These are phyloP conservation scores for Dactylellina cionopaga DNA, from an alignment of 2,329 filamentous ascomycete genomes.

Conservation along the genomic window DNA sequence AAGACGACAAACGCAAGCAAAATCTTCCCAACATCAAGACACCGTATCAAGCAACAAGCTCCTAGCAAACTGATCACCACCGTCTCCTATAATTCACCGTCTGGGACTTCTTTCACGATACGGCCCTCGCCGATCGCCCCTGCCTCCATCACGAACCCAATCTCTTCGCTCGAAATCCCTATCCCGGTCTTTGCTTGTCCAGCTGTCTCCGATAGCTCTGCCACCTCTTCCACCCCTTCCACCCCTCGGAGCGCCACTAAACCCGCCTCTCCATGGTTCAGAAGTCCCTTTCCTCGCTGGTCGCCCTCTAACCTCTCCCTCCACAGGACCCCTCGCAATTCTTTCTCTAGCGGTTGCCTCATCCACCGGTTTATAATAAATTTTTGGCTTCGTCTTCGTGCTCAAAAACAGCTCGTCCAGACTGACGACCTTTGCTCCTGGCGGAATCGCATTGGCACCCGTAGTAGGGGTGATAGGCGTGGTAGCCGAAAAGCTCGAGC, in stretches of 20 bases:
- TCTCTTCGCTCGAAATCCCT: slow-evolving; percentile 46
- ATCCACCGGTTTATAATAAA: slow-evolving; percentile 56
- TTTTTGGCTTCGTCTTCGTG: slow-evolving; percentile 56
- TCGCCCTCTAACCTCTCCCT: slow-evolving; percentile 43
- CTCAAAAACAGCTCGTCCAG: slow-evolving; percentile 56
- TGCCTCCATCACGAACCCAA: slow-evolving; percentile 47
- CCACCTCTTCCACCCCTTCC: slow-evolving; percentile 33
- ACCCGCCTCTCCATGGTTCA: slow-evolving; percentile 38
- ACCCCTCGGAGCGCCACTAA: background rate
- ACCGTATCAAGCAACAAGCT: background rate
- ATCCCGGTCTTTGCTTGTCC: slow-evolving; percentile 42
- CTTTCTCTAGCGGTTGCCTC: slow-evolving; percentile 54
- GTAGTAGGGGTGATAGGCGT: background rate
- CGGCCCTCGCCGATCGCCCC: slow-evolving; percentile 37
- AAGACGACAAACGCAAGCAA: background rate
- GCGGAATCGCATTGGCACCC: slow-evolving; percentile 2
- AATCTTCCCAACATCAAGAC: background rate
- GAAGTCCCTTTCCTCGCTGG: slow-evolving; percentile 10
- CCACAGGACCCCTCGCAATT: slow-evolving; percentile 52
- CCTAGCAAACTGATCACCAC: background rate
- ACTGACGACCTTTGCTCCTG: slow-evolving; percentile 46
- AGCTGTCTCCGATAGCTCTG: slow-evolving; percentile 37
- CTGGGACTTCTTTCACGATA: slow-evolving; percentile 41
- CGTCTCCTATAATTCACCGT: slow-evolving; percentile 13
- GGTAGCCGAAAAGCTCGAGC: slow-evolving; percentile 25